Conservation (phyloP, 768 basidiomycete species). For the Strobilomyces dryophilus region DNA sequence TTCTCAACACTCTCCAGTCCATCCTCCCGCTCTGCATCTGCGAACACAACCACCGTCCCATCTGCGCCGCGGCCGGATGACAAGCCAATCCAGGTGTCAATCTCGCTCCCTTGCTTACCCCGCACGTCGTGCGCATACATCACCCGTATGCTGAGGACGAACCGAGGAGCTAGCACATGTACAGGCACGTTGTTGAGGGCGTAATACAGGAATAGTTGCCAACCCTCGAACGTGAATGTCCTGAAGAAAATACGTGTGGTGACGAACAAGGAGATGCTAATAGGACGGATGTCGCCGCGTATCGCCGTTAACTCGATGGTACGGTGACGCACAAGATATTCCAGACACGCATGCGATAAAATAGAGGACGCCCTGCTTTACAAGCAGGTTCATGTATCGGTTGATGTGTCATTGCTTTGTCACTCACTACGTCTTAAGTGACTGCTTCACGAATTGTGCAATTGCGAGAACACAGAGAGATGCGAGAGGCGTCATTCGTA, state of each 20-base stretch:
- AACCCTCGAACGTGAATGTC: background rate
- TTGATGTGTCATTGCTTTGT: background rate
- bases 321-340: background rate
- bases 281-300: background rate
- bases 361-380: background rate
- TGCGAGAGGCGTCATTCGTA: no score
- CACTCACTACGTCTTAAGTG: background rate
- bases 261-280: background rate
- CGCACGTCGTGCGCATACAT: background rate
- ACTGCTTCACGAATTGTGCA: background rate
- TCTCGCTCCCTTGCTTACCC: background rate
- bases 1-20: background rate
- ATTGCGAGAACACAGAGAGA: background rate
- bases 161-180: background rate
- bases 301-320: background rate
- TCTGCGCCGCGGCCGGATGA: background rate
- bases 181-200: background rate
- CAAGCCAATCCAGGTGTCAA: constrained; percentile 1
- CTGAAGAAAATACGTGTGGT: background rate
- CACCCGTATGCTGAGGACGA: background rate
- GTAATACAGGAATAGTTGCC: background rate
- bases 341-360: constrained; percentile 1
- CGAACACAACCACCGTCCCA: background rate
- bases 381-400: background rate
- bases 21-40: background rate